phyloP scores from a whole-genome alignment of 257 asterid genomes.

The Knoxia roxburghii region DNA sequence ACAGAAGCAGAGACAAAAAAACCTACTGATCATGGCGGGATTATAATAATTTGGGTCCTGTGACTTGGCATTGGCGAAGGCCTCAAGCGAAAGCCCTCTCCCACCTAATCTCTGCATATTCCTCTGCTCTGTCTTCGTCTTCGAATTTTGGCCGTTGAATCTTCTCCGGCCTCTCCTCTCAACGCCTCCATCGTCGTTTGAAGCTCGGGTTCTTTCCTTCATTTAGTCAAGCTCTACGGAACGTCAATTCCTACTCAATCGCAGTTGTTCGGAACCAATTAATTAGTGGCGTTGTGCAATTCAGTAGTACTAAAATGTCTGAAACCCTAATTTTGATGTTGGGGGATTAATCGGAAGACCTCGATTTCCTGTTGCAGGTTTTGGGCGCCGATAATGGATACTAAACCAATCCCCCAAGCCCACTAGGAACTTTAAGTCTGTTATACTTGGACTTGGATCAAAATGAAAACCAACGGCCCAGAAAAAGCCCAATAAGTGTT shows the following conservation, averaged over 20 bases:
- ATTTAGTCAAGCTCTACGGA: neutral
- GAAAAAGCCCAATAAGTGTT: too few relatives aligned
- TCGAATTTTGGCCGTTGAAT: constrained; percentile 27
- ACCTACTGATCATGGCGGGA: constrained; percentile 74
- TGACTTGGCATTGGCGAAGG: constrained; percentile 75
- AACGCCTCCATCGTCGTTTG: neutral
- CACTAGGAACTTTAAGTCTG: neutral
- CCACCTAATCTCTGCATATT: constrained; percentile 84
- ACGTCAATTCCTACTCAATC: neutral
- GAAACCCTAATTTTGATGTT: neutral
- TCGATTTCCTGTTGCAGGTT: neutral
- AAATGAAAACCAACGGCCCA: too few relatives aligned
- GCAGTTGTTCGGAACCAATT: neutral
- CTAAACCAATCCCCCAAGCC: neutral
- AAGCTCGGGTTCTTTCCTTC: constrained; percentile 11
- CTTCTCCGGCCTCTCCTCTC: neutral
- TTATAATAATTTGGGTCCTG: constrained; percentile 40
- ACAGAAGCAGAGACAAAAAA: neutral
- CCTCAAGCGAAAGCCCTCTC: constrained; percentile 74
- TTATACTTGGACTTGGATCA: neutral
- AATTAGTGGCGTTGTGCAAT: neutral
- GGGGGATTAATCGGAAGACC: neutral
- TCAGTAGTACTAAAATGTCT: neutral
- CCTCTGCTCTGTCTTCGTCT: constrained; percentile 46
- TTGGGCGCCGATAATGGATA: neutral